These are phyloP conservation scores for Arxiozyma heterogenica DNA, from an alignment of 1,139 yeast species.

Conservation along the genomic window DNA sequence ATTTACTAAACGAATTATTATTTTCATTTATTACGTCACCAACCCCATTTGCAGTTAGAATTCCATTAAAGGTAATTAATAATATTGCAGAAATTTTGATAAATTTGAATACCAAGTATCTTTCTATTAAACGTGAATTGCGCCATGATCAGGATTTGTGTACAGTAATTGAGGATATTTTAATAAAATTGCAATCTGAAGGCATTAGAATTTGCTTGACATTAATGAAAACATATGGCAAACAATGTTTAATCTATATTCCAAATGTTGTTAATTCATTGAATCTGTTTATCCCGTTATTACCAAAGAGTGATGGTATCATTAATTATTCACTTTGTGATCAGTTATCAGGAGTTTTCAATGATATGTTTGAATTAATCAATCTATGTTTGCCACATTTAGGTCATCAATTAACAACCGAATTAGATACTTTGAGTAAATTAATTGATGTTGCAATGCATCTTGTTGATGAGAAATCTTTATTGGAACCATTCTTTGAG, in stretches of 20 bases:
- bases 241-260: constrained; percentile 42
- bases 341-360: constrained; percentile 19
- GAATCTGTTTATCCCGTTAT: constrained; percentile 47
- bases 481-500: constrained; percentile 23
- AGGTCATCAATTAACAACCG: constrained; percentile 28
- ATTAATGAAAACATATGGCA: constrained; percentile 37
- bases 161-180: constrained; percentile 35
- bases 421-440: constrained; percentile 30
- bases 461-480: constrained; percentile 28
- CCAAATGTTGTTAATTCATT: constrained; percentile 41
- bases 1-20: constrained; percentile 39
- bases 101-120: constrained; percentile 45
- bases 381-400: constrained; percentile 15
- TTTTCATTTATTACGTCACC: constrained; percentile 38
- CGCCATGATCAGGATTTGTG: constrained; percentile 42
- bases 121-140: constrained; percentile 50
- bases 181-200: constrained; percentile 37
- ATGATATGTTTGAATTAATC: constrained; percentile 15
- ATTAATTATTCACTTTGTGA: constrained; percentile 29
- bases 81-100: constrained; percentile 42
- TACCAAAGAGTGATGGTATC: constrained; percentile 18
- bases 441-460: constrained; percentile 30
- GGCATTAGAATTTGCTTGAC: constrained; percentile 38
- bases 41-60: constrained; percentile 39
- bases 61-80: constrained; percentile 51